A percentile compares a stretch with the other conserved stretches of the same genome.
phyloP scores from a whole-genome alignment of 805 yeast species.

The Candida dajiaensis region DNA sequence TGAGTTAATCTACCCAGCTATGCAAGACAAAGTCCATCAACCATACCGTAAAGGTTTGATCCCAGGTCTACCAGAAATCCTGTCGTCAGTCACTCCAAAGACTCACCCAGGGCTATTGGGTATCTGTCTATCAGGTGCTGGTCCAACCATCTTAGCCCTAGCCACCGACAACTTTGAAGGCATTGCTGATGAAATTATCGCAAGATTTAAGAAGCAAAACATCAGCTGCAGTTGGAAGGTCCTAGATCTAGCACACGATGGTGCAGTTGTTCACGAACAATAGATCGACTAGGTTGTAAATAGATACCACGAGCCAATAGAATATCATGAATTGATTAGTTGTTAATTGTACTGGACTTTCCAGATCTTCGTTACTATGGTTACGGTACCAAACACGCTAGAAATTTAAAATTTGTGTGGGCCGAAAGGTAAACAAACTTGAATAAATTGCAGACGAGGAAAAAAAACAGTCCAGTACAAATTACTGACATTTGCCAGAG shows the following conservation, averaged over 20 bases:
- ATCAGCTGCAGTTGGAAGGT: constrained; percentile 80
- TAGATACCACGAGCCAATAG: constrained; percentile 5
- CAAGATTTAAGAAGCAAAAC: constrained; percentile 56
- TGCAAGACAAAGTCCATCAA: constrained; percentile 96
- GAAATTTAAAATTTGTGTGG: background rate
- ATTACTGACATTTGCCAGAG: background rate
- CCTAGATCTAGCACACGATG: constrained; percentile 82
- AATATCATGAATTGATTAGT: constrained; percentile 13
- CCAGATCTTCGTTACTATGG: background rate
- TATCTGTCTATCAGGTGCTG: constrained; percentile 95
- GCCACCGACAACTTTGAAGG: constrained; percentile 85
- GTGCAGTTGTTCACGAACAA: constrained; percentile 51
- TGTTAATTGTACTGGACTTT: background rate
- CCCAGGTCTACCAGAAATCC: constrained; percentile 84
- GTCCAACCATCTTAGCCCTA: constrained; percentile 91
- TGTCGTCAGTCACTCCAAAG: constrained; percentile 73
- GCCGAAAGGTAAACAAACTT: background rate
- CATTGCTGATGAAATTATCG: constrained; percentile 72
- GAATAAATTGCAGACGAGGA: background rate
- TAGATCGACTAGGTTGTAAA: background rate
- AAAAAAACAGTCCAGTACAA: background rate
- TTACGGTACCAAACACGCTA: background rate
- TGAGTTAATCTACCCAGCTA: constrained; percentile 80
- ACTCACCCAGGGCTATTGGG: constrained; percentile 85
- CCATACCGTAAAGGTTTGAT: constrained; percentile 91